A percentile compares a stretch with the other conserved stretches of the same genome.
Evolutionary conservation across 176 grass and related monocot genomes (phyloP).

Genomic region (Luzula sylvatica): DNA sequence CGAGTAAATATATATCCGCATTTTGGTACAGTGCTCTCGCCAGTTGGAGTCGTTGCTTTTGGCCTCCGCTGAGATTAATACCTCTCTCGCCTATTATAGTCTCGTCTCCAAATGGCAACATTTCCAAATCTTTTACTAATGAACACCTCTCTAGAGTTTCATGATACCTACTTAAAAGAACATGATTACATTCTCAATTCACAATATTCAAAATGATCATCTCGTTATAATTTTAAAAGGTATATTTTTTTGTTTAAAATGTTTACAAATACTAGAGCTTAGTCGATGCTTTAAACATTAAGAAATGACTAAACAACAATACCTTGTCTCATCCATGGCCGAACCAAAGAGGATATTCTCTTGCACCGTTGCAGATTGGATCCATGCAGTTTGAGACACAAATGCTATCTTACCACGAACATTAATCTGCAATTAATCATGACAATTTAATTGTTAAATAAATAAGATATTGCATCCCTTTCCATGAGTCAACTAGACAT

Average conservation of each 20-base stretch:
- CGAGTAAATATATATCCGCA: slow-evolving; percentile 81
- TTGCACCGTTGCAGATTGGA: slow-evolving; percentile 79
- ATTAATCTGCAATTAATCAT: slow-evolving; percentile 44
- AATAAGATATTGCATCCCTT: background rate
- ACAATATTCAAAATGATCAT: background rate
- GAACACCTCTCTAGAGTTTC: slow-evolving; percentile 63
- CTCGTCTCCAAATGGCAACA: slow-evolving; percentile 58
- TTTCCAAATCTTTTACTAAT: slow-evolving; percentile 68
- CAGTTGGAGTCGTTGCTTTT: slow-evolving; percentile 88
- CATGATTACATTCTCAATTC: background rate
- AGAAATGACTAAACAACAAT: background rate
- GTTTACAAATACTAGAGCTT: background rate
- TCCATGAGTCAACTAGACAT: too few species aligned
- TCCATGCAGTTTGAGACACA: slow-evolving; percentile 92
- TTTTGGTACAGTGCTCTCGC: slow-evolving; percentile 86
- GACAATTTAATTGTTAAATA: slow-evolving; percentile 2
- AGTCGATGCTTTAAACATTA: background rate
- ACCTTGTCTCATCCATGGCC: slow-evolving; percentile 42
- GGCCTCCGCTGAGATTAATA: slow-evolving; percentile 83
- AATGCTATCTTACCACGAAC: slow-evolving; percentile 65
- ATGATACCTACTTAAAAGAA: slow-evolving; percentile 26
- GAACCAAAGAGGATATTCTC: slow-evolving; percentile 92
- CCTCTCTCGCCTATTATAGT: slow-evolving; percentile 93
- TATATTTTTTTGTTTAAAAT: background rate
- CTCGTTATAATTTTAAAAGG: background rate